phyloP scores from a whole-genome alignment of 495 filamentous ascomycete genomes.

The Hypoxylon intermedium region DNA sequence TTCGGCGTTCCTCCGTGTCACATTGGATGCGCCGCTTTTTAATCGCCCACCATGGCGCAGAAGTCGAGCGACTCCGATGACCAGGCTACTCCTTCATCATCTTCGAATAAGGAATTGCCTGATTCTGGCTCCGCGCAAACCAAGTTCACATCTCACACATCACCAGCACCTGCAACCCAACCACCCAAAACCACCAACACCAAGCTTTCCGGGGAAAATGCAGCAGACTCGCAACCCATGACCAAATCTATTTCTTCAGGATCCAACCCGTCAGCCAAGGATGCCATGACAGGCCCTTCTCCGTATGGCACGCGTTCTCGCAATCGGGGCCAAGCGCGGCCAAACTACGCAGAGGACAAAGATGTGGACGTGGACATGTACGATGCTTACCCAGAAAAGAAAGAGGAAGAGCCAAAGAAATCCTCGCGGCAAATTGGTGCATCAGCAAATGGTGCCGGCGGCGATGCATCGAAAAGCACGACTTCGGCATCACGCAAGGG shows the following conservation, averaged over 20 bases:
- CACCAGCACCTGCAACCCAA: slow-evolving; percentile 32
- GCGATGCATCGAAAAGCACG: slow-evolving; percentile 38
- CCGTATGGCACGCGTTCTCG: slow-evolving; percentile 96
- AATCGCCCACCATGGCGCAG: slow-evolving; percentile 47
- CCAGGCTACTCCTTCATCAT: slow-evolving; percentile 47
- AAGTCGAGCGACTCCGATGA: slow-evolving; percentile 45
- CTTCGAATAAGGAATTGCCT: slow-evolving; percentile 40
- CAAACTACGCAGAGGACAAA: slow-evolving; percentile 96
- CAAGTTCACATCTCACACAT: slow-evolving; percentile 38
- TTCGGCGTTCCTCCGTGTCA: slow-evolving; percentile 44
- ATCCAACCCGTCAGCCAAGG: slow-evolving; percentile 49
- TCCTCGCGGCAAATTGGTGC: slow-evolving; percentile 51
- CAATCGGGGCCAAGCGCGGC: slow-evolving; percentile 80
- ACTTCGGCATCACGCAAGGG: slow-evolving; percentile 54
- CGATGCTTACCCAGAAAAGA: slow-evolving; percentile 57
- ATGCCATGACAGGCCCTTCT: slow-evolving; percentile 52
- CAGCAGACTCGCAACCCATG: slow-evolving; percentile 49
- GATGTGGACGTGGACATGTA: slow-evolving; percentile 86
- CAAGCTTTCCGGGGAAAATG: slow-evolving; percentile 40
- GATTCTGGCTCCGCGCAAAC: slow-evolving; percentile 39
- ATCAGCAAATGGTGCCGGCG: slow-evolving; percentile 36
- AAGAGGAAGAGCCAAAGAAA: slow-evolving; percentile 57
- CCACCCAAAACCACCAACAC: slow-evolving; percentile 33
- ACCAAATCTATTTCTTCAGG: slow-evolving; percentile 53
- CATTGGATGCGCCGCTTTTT: slow-evolving; percentile 44